These are phyloP conservation scores for Astrothelium macrocarpum DNA, from an alignment of 495 filamentous ascomycete genomes.

Conservation along the genomic window DNA sequence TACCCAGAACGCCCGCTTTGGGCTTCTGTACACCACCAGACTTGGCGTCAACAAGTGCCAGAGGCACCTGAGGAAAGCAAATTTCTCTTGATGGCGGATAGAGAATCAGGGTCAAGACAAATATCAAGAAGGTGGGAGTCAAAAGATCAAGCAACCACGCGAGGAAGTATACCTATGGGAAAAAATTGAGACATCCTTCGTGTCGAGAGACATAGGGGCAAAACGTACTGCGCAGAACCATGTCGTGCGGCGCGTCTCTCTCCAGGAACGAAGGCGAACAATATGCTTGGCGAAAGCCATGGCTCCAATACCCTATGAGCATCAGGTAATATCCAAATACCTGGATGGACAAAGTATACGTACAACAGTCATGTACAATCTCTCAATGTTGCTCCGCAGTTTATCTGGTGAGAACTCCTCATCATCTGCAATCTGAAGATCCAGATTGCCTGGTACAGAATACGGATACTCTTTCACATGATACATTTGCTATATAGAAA, in stretches of 20 bases:
- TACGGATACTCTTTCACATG: conserved; percentile 62
- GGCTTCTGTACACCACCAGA: conserved; percentile 62
- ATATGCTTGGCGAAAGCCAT: conserved; percentile 63
- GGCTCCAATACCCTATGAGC: conserved; percentile 46
- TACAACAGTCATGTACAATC: conserved; percentile 71
- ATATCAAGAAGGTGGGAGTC: conserved; percentile 46
- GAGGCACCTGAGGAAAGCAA: conserved; percentile 67
- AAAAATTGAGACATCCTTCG: background rate
- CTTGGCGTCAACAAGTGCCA: conserved; percentile 52
- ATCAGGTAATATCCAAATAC: conserved; percentile 1
- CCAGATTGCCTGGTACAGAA: conserved; percentile 49
- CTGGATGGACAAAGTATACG: conserved; percentile 1
- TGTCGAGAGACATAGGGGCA: conserved; percentile 5
- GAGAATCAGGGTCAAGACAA: conserved; percentile 55
- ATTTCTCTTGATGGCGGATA: conserved; percentile 53
- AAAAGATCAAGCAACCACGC: conserved; percentile 74
- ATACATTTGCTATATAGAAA: conserved; percentile 64
- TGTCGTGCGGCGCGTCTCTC: conserved; percentile 58
- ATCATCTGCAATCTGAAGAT: conserved; percentile 70
- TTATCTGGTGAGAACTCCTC: conserved; percentile 85
- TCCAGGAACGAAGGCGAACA: conserved; percentile 68
- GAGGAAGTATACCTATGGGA: conserved; percentile 54
- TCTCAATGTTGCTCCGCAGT: conserved; percentile 66
- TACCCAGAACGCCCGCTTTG: conserved; percentile 58
- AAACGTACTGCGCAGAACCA: conserved; percentile 51